Conservation (phyloP, 768 basidiomycete genomes). For the Exsudoporus frostii region DNA sequence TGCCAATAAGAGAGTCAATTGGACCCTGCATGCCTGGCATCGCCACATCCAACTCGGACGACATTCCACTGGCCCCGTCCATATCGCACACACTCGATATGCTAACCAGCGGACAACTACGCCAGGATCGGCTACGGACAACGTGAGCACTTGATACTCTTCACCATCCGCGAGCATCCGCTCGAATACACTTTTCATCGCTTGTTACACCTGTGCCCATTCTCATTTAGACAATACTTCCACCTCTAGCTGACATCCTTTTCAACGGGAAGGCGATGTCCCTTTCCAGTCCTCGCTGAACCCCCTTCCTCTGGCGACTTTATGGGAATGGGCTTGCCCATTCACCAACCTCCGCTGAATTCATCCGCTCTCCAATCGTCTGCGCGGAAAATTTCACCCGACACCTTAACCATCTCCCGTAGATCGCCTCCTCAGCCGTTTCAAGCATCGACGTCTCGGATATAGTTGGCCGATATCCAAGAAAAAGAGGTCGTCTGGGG, state of each 20-base stretch:
- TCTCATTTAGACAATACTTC: slow-evolving; percentile 1
- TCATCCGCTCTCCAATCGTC: slow-evolving; percentile 33
- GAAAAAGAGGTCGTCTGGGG: no score
- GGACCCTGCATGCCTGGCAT: no score
- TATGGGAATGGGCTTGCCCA: slow-evolving; percentile 45
- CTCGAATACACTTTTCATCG: neutral
- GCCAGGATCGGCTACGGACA: no score
- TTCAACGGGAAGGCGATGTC: slow-evolving; percentile 24
- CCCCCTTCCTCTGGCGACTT: slow-evolving; percentile 45
- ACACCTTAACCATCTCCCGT: slow-evolving; percentile 42
- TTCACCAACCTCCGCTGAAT: slow-evolving; percentile 37
- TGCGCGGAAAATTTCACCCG: slow-evolving; percentile 37
- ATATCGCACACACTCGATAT: no score
- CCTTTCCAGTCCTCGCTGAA: slow-evolving; percentile 39
- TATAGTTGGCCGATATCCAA: no score
- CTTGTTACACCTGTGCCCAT: slow-evolving; percentile 3
- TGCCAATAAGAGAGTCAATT: no score
- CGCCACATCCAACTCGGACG: no score
- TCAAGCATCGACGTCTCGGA: no score
- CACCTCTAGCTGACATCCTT: slow-evolving; percentile 18
- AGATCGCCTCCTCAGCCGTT: slow-evolving; percentile 37
- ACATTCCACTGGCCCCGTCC: no score
- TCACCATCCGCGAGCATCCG: no score
- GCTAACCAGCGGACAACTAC: no score
- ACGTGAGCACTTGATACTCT: no score